A percentile compares a stretch with the other conserved stretches of the same genome.
Conservation (phyloP, 495 filamentous ascomycete genomes). For the Annulohypoxylon nitens region DNA sequence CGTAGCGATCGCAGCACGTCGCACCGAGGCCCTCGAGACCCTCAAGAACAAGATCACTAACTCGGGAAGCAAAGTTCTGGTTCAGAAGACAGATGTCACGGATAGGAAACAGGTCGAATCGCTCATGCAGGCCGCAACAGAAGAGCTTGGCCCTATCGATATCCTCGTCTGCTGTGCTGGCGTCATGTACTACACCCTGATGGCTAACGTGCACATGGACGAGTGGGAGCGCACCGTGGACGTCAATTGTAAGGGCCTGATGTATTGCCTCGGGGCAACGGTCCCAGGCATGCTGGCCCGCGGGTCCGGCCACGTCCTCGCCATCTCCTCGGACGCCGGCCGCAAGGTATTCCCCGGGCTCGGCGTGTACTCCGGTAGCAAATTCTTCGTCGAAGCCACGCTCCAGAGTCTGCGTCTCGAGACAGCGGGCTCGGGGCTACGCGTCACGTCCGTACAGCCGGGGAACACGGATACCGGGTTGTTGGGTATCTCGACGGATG, state of each 20-base stretch:
- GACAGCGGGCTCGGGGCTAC: conserved; percentile 72
- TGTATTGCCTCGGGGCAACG: conserved; percentile 71
- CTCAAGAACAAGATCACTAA: conserved; percentile 65
- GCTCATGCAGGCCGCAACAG: conserved; percentile 65
- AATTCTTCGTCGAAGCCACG: conserved; percentile 80
- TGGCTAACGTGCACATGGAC: conserved; percentile 72
- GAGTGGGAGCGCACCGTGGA: conserved; percentile 79
- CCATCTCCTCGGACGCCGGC: conserved; percentile 77
- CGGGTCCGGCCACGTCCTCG: conserved; percentile 70
- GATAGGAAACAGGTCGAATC: conserved; percentile 66
- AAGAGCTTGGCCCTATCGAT: conserved; percentile 72
- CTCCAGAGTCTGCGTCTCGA: conserved; percentile 75
- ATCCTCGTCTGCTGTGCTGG: conserved; percentile 77
- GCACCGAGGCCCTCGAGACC: conserved; percentile 69
- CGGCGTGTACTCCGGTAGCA: conserved; percentile 78
- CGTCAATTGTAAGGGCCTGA: conserved; percentile 78
- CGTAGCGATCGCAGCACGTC: conserved; percentile 73
- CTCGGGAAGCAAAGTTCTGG: conserved; percentile 68
- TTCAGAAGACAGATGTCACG: conserved; percentile 72
- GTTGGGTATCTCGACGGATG: conserved; percentile 73
- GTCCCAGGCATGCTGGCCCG: conserved; percentile 74
- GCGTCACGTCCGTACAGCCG: conserved; percentile 75
- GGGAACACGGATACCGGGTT: conserved; percentile 75
- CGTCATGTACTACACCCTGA: conserved; percentile 83
- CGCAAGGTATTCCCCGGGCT: conserved; percentile 79